These are phyloP conservation scores for Halenospora varia DNA, from an alignment of 495 filamentous ascomycete species.

Conservation along the genomic window DNA sequence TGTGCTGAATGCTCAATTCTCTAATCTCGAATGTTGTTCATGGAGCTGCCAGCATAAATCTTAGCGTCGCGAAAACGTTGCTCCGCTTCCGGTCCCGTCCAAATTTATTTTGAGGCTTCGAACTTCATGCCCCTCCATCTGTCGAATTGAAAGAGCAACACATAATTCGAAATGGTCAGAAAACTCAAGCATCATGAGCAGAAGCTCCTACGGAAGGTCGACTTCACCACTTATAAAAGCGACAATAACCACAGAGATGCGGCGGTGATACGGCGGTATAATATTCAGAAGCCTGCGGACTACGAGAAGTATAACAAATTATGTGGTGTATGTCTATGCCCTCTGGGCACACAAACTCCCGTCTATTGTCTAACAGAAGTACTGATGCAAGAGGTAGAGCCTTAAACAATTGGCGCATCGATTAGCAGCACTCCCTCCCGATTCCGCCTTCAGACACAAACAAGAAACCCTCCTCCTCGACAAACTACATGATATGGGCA, in stretches of 20 bases:
- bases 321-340: conserved; percentile 53
- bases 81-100: too few relatives aligned
- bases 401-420: conserved; percentile 85
- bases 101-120: too few relatives aligned
- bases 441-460: conserved; percentile 70
- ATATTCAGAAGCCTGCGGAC: conserved; percentile 80
- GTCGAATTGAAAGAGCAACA: background rate
- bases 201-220: conserved; percentile 76
- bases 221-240: conserved; percentile 90
- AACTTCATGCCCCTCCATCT: too few relatives aligned
- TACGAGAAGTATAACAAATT: conserved; percentile 86
- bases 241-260: conserved; percentile 82
- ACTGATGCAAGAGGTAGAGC: conserved; percentile 36
- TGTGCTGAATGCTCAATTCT: background rate
- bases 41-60: background rate
- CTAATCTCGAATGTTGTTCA: background rate
- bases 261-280: conserved; percentile 75
- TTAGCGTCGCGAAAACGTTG: conserved; percentile 14
- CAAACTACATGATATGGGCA: conserved; percentile 88
- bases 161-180: conserved; percentile 67
- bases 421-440: conserved; percentile 71
- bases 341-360: background rate
- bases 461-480: conserved; percentile 79
- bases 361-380: background rate
- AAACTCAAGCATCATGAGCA: conserved; percentile 92